phyloP scores from a whole-genome alignment of 1,284 basidiomycete species.

The Coniferiporia weirii region DNA sequence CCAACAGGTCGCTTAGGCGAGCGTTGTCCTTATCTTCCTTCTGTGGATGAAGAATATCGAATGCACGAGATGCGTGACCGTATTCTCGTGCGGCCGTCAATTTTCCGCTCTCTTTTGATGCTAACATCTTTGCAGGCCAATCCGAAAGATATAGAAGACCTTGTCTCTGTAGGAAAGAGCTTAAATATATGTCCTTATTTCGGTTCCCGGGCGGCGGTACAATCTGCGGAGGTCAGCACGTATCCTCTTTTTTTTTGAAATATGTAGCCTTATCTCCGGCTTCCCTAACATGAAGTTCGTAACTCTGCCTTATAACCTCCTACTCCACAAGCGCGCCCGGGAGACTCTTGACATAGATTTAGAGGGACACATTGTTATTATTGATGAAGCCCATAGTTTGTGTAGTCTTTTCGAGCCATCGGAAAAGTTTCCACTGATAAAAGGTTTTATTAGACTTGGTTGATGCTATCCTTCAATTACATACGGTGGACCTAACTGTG shows the following conservation, averaged over 20 bases:
- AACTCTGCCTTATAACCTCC: slow-evolving; percentile 89
- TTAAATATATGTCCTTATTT: slow-evolving; percentile 89
- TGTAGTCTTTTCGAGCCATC: not conserved
- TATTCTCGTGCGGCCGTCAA: slow-evolving; percentile 58
- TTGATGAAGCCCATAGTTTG: slow-evolving; percentile 97
- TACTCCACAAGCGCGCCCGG: slow-evolving; percentile 80
- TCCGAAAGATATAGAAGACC: slow-evolving; percentile 93
- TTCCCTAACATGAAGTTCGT: slow-evolving; percentile 55
- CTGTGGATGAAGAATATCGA: slow-evolving; percentile 59
- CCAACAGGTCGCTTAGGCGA: slow-evolving; percentile 47
- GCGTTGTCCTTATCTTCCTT: slow-evolving; percentile 78
- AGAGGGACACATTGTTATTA: slow-evolving; percentile 79
- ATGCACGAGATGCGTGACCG: slow-evolving; percentile 89
- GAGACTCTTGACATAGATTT: slow-evolving; percentile 85
- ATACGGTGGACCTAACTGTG: slow-evolving; percentile 67
- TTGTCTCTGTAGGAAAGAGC: slow-evolving; percentile 66
- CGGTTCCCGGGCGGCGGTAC: slow-evolving; percentile 80
- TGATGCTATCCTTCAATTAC: slow-evolving; percentile 82
- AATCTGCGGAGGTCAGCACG: slow-evolving; percentile 78
- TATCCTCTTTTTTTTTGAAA: not conserved
- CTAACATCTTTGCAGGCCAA: slow-evolving; percentile 51
- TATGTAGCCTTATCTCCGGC: too few species aligned
- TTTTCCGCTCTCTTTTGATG: not conserved
- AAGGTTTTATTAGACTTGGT: slow-evolving; percentile 64
- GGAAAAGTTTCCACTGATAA: not conserved